Evolutionary conservation across 164 flowering plant genomes (phyloP), one percentile per base, ranked within the genome.

Genomic region (Vitis labrusca): DNA sequence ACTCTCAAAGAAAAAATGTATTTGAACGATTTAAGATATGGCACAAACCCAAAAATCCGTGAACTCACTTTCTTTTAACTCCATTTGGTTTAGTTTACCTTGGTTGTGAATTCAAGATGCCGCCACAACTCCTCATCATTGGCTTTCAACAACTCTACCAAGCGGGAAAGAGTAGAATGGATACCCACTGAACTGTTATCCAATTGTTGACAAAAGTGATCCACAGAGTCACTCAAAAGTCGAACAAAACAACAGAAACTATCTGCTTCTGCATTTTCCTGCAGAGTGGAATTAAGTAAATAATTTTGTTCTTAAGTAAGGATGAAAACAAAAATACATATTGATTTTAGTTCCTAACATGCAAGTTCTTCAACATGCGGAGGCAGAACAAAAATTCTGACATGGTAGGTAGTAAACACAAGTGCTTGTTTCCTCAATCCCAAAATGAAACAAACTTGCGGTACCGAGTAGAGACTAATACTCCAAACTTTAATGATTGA

Each of bases 231-330:
- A 71, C 94, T 76, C 74, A 88, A 64, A 57, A 90, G 76, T 30
- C 88, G 79, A 64, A 90, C 94, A 77, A 90, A 90, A 71, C 94
- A 90, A 63, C 79, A 76, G 76, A 90, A 90, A 77, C 91, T 85
- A 78, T 90, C 94, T 48, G 94, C 92, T 82, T 90, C 92, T 57
- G 85, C 89, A 78, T 88, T 80, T 37, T 69, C 85, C 94, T 90
- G 81, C 73, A 82, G n/a, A 47, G 66, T 9, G 50, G 49, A 57
- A 19, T 1, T 68, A 19, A 17, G 8, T n/a, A n/a, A 8, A 8
- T 23, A 65, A 12, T 9, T 27, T 65, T 29, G 29, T 59, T 14
- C 11, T 9, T 60, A 14, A 49, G 10, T 44, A 14, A 30, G 27
- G 52, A 62, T 8, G 5, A 11, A 19, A 61, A 29, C 13, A 32